Base-by-base conservation (phyloP, 352 stramenopile genomes). In the Hyaloperonospora brassicae region DNA sequence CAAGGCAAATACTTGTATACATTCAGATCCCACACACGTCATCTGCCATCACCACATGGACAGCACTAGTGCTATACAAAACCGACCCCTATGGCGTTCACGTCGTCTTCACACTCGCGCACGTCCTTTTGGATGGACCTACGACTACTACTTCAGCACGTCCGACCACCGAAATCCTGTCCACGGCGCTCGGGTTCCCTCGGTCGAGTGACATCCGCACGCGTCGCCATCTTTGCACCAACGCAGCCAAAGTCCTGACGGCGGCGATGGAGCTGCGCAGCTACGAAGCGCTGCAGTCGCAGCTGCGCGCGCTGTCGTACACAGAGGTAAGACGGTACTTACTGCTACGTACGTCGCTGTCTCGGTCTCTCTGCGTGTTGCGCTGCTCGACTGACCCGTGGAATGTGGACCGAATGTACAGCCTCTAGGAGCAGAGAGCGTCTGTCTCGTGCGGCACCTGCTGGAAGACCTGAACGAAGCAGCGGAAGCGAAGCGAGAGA, bases 361-460 rank as follows among this genome's bases (percentile, higher is more conserved):
- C 23, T 25, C 24, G 43, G 17, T 42, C 25, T 47, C 13, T 5
- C 27, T 27, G 23, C 21, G 40, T 22, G 38, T 11, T 47, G 21
- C 8, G 24, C 25, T 11, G 13, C 13, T 50, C 23, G 36, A 40
- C 27, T 48, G 17, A 22, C 44, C 12, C 25, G 35, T 13, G 4
- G 27, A 34, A 8, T 34, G 27, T 13, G 10, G 17, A 47, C 13
- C 21, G 27, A 25, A 3, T 9, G 34, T 47, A 12, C 42, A 85
- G 70, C 77, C 80, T 4, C 57, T 90, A 22, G 75, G 62, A 3
- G 46, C 80, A 12, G 80, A 90, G 51, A 87, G 76, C 47, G 73
- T 74, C 24, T 52, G 68, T 24, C 62, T 90, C 6, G 80, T 88
- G 14, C 62, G 68, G 22, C 64, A 66, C 21, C 53, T 90, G n/a